Evolutionary conservation across 2,329 filamentous ascomycete genomes (phyloP).

Genomic region (Sphaerulina musiva): DNA sequence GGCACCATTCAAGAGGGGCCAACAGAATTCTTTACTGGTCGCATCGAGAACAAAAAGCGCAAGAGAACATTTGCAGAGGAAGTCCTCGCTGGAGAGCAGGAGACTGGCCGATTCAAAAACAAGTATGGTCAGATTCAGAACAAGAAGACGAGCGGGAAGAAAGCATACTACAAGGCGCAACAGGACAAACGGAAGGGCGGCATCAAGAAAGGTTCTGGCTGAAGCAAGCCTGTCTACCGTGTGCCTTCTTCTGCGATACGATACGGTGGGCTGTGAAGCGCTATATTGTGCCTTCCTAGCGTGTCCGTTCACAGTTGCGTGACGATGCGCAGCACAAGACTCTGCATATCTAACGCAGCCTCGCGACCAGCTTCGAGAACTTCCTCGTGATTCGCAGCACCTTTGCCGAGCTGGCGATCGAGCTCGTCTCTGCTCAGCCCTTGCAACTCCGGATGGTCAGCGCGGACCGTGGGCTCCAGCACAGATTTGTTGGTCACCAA

Average conservation of each 20-base stretch:
- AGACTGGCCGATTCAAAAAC: slow-evolving; percentile 67
- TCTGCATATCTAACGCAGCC: slow-evolving; percentile 58
- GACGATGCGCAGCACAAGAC: slow-evolving; percentile 43
- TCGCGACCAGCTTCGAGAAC: slow-evolving; percentile 55
- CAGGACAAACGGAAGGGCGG: slow-evolving; percentile 50
- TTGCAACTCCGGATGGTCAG: slow-evolving; percentile 51
- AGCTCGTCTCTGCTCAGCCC: slow-evolving; percentile 47
- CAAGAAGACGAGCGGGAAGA: slow-evolving; percentile 80
- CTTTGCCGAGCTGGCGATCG: slow-evolving; percentile 50
- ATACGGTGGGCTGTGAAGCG: neutral
- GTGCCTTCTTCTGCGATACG: slow-evolving; percentile 2
- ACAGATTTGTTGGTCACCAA: slow-evolving; percentile 61
- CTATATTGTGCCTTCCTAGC: slow-evolving; percentile 1
- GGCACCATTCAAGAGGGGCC: slow-evolving; percentile 84
- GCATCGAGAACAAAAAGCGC: slow-evolving; percentile 78
- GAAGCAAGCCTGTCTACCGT: slow-evolving; percentile 14
- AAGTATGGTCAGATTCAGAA: slow-evolving; percentile 84
- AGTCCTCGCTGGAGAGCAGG: slow-evolving; percentile 61
- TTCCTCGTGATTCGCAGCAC: slow-evolving; percentile 59
- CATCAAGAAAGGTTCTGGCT: slow-evolving; percentile 32
- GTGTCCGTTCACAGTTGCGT: slow-evolving; percentile 33
- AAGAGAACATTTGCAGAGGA: slow-evolving; percentile 85
- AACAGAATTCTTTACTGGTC: slow-evolving; percentile 75
- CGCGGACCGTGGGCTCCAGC: slow-evolving; percentile 52
- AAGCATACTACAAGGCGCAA: slow-evolving; percentile 77